Base-by-base conservation (phyloP, 805 yeast species). In the Candida tammaniensis region DNA sequence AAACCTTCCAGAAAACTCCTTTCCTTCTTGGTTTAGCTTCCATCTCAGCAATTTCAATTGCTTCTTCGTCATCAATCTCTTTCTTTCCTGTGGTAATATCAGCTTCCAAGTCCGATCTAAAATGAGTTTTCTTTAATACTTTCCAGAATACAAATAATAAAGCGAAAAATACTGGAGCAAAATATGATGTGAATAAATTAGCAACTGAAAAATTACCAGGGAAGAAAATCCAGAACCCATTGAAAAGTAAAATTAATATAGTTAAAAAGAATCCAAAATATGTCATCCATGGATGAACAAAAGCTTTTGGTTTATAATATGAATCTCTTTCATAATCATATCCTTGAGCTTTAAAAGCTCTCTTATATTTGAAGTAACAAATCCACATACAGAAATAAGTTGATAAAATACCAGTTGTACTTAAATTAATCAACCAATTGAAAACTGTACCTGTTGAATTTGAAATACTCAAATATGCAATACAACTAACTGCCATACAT, bases 171-270 rank as follows among this genome's bases (percentile, higher is more conserved):
- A 60, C 61, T 0, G 64, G 68, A 6, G 66, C 67, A 44, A 61
- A 61, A 41, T 62, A 61, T 1, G 61, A 52, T 3, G 68, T 62
- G 46, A 62, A 59, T 38, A 62, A 49, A 40, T 59, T 53, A 14
- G 64, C 56, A 18, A 48, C 64, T 1, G 59, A 37, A 24, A 59
- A 53, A 34, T 55, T 46, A 14, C 63, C 64, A 1, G 68, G 67
- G 54, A 63, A 61, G 33, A 63, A 62, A 7, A 61, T 46, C 64
- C 64, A 59, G 47, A 62, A 63, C 12, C 76, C 77, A 36, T 62
- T 61, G 52, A 60, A 62, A 21, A 63, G 42, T 25, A 63, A 49
- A 22, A 62, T 54, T 12, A 51, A 7, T 6, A 42, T 23, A 41
- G 47, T 53, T 27, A 61, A 32, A 23, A 48, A 42, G 12, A 38